Base-by-base conservation (phyloP, 352 stramenopile genomes). In the Peronospora belbahrii region DNA sequence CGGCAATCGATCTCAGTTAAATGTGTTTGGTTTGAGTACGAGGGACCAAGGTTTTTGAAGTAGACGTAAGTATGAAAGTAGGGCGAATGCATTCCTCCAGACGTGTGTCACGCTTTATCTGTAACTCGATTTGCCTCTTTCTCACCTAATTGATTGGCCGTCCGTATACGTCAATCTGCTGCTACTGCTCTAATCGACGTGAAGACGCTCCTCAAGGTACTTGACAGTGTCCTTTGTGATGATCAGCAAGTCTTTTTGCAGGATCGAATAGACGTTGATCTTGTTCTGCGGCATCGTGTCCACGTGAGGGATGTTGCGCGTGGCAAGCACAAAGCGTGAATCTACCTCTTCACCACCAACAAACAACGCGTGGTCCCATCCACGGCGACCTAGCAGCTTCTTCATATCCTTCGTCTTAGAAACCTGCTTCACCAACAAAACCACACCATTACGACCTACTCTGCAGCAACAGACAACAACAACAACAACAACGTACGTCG, bases 201-300 rank as follows among this genome's bases (percentile, higher is more conserved):
- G 77, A 54, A 93, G 70, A 59, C 82, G 76, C 36, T 90, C 70
- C 59, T 93, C 82, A 31, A 93, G 68, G 63, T 93, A 93, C 75
- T 90, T 91, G 62, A 86, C 76, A 20, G 82, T 75, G 48, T 90
- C 81, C 44, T 79, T 79, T 22, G 82, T 90, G 59, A 91, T 74
- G 49, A 94, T 74, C 32, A 94, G 62, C 56, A 94, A 48, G 52
- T 94, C 82, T 68, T 89, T 89, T 55, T 94, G 75, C 60, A 94
- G 48, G 64, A 94, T 91, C 59, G 82, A 88, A 72, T 94, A 94
- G 30, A 91, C 79, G 60, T 91, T 94, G 65, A 94, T 81, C 74
- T 91, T 89, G 64, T 87, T 67, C 69, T 90, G 74, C 60, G 77
- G 67, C 32, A 94, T 60, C 48, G 77, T 82, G 59, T 88, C 80